phyloP scores from a whole-genome alignment of 768 basidiomycete genomes.

The Udeniomyces megalosporus region DNA sequence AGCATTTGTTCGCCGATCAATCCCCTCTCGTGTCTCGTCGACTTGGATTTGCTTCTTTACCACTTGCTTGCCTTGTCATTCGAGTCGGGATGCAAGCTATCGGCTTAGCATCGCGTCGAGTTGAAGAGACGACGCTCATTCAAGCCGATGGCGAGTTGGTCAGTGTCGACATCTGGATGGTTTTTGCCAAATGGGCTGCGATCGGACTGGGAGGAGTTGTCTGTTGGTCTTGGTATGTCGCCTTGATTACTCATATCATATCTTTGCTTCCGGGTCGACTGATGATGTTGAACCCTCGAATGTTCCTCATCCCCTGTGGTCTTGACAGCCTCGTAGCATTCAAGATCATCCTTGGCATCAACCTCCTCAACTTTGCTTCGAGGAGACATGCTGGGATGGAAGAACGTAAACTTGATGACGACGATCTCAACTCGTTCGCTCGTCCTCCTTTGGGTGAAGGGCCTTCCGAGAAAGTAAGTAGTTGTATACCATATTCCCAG shows the following conservation, averaged over 20 bases:
- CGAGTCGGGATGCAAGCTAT: conserved; percentile 32
- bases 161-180: conserved; percentile 19
- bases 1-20: conserved; percentile 88
- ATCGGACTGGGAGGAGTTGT: conserved; percentile 21
- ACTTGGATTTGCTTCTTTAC: conserved; percentile 82
- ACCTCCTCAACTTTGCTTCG: conserved; percentile 68
- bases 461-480: conserved; percentile 58
- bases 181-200: conserved; percentile 37
- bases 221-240: conserved; percentile 63
- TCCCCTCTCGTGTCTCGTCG: conserved; percentile 86
- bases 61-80: conserved; percentile 59
- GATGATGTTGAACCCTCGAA: too few species aligned
- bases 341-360: conserved; percentile 83
- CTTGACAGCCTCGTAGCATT: conserved; percentile 50
- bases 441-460: conserved; percentile 85
- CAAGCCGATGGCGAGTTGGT: background rate
- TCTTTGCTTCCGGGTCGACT: too few species aligned
- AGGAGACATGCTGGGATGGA: conserved; percentile 61
- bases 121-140: conserved; percentile 15
- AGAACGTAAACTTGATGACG: conserved; percentile 46
- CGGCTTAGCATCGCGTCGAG: conserved; percentile 26
- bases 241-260: too few species aligned
- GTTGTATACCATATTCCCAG: background rate
- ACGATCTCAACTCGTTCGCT: conserved; percentile 70
- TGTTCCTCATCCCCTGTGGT: conserved; percentile 6